Conservation (phyloP, 1,139 yeast genomes). For the Meyerozyma sp. region DNA sequence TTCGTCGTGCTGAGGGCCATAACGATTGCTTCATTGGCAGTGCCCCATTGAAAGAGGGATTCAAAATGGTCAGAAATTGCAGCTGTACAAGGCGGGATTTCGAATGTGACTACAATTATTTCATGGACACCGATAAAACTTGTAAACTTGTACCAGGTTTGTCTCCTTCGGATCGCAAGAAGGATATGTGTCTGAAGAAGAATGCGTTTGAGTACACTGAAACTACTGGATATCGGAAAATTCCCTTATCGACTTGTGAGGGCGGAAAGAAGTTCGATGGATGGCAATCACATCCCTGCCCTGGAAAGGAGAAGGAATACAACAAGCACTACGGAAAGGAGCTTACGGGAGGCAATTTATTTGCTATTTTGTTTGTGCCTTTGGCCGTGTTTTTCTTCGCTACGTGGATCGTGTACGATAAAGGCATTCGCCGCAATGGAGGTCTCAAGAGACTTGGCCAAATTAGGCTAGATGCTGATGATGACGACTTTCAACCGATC, state of each 20-base stretch:
- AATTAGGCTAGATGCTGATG: slow-evolving; percentile 69
- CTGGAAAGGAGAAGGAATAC: slow-evolving; percentile 75
- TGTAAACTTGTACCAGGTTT: slow-evolving; percentile 78
- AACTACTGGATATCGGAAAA: slow-evolving; percentile 76
- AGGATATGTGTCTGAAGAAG: slow-evolving; percentile 53
- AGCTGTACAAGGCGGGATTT: slow-evolving; percentile 82
- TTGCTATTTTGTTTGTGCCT: slow-evolving; percentile 54
- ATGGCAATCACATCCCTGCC: slow-evolving; percentile 70
- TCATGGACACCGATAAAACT: slow-evolving; percentile 69
- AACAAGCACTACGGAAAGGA: slow-evolving; percentile 53
- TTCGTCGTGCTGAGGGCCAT: slow-evolving; percentile 60
- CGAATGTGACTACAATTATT: slow-evolving; percentile 90
- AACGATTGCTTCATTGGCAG: slow-evolving; percentile 77
- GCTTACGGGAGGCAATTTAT: slow-evolving; percentile 48
- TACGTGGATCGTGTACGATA: slow-evolving; percentile 72
- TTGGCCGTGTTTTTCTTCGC: slow-evolving; percentile 50
- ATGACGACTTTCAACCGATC: slow-evolving; percentile 55
- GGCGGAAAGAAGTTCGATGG: slow-evolving; percentile 70
- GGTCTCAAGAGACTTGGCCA: slow-evolving; percentile 81
- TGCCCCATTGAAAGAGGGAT: slow-evolving; percentile 63
- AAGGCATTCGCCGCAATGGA: slow-evolving; percentile 75
- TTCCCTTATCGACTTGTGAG: slow-evolving; percentile 69
- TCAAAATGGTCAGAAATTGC: slow-evolving; percentile 61
- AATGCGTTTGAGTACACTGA: slow-evolving; percentile 65
- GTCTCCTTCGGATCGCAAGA: slow-evolving; percentile 56